Evolutionary conservation across 192 early-diverging fungal genomes (phyloP).

Genomic region (Entomortierella chlamydospora): DNA sequence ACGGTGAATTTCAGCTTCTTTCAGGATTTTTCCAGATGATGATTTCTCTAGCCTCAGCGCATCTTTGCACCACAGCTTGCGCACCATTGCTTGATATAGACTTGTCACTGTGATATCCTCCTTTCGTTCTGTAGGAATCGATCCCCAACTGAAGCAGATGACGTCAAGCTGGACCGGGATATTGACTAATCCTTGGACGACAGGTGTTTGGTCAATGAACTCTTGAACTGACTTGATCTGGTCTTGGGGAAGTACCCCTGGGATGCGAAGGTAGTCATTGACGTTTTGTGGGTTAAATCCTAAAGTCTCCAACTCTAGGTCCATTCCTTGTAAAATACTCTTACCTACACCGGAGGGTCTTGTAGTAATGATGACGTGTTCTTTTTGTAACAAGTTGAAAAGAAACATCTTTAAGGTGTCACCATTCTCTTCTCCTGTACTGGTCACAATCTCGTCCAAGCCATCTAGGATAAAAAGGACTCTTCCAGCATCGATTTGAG

Average conservation of each 20-base stretch:
- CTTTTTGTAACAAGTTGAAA: not conserved
- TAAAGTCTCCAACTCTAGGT: conserved; percentile 21
- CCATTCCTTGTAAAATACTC: not conserved
- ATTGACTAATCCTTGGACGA: conserved; percentile 25
- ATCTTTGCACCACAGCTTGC: conserved; percentile 25
- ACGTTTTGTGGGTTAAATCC: conserved; percentile 20
- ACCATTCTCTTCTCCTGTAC: not conserved
- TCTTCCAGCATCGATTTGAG: not conserved
- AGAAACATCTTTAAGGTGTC: not conserved
- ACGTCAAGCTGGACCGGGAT: conserved; percentile 29
- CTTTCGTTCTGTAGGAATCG: not conserved
- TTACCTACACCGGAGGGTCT: conserved; percentile 12
- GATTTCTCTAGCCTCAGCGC: conserved; percentile 7
- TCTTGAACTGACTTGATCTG: conserved; percentile 4
- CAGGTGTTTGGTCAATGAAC: conserved; percentile 17
- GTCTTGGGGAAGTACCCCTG: not conserved
- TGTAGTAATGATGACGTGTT: conserved; percentile 15
- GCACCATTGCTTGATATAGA: conserved; percentile 16
- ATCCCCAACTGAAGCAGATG: conserved; percentile 28
- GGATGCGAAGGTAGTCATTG: conserved; percentile 1
- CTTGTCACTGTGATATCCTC: conserved; percentile 7
- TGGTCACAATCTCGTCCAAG: conserved; percentile 18
- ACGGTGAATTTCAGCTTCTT: too few species aligned
- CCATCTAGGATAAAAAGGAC: conserved; percentile 29
- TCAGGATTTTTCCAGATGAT: not conserved